Conservation (phyloP, 2,329 filamentous ascomycete genomes). For the Alternaria rosae region DNA sequence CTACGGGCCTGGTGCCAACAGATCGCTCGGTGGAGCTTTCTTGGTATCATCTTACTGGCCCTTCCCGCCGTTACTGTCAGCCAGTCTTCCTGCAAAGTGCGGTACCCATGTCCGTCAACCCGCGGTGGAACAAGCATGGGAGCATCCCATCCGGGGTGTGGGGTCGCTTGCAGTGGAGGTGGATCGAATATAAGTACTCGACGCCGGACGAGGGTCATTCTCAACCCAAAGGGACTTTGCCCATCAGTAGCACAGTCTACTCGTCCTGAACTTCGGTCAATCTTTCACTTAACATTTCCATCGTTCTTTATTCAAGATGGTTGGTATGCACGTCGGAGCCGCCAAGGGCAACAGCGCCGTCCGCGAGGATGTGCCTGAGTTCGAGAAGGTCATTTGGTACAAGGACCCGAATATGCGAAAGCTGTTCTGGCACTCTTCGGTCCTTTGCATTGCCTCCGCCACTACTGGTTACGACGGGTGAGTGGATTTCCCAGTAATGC, state of each 20-base stretch:
- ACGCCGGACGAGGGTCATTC: conserved; percentile 11
- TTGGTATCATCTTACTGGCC: conserved; percentile 26
- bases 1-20: conserved; percentile 32
- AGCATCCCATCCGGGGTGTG: not conserved
- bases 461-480: conserved; percentile 66
- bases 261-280: not conserved
- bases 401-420: conserved; percentile 63
- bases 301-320: conserved; percentile 14
- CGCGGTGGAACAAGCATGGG: conserved; percentile 5
- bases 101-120: conserved; percentile 25
- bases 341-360: conserved; percentile 38
- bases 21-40: conserved; percentile 25
- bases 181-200: conserved; percentile 29
- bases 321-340: conserved; percentile 23
- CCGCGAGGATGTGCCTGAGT: conserved; percentile 58
- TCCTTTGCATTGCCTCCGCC: conserved; percentile 63
- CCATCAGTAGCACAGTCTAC: conserved; percentile 19
- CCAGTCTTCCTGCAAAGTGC: conserved; percentile 21
- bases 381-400: conserved; percentile 61
- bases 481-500: conserved; percentile 12
- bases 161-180: conserved; percentile 6
- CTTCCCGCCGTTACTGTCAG: conserved; percentile 16
- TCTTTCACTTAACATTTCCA: not conserved
- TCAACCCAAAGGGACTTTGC: conserved; percentile 22
- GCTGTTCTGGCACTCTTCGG: conserved; percentile 61